Conservation (phyloP, 495 filamentous ascomycete species). For the Achaetomiella virescens region DNA sequence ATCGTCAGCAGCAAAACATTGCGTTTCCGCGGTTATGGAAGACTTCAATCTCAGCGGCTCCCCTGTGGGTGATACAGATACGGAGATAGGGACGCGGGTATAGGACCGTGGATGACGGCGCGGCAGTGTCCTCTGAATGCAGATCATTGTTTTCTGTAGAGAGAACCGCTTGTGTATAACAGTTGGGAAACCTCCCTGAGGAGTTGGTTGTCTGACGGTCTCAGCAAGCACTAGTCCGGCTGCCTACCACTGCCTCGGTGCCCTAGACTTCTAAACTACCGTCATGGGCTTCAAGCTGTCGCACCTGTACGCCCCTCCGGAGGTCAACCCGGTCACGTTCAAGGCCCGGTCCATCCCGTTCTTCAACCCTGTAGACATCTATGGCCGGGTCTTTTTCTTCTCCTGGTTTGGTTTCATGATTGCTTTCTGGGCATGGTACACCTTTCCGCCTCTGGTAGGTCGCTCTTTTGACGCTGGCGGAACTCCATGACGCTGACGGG, state of each 20-base stretch:
- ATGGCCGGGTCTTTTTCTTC: constrained; percentile 91
- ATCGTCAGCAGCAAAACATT: neutral
- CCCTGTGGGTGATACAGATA: neutral
- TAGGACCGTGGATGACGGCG: neutral
- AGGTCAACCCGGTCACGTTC: constrained; percentile 65
- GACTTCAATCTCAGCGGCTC: neutral
- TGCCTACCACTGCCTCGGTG: neutral
- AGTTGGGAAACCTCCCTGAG: no score
- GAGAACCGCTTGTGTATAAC: no score
- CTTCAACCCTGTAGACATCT: constrained; percentile 70
- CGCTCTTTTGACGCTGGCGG: neutral
- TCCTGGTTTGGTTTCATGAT: constrained; percentile 95
- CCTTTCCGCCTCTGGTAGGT: constrained; percentile 75
- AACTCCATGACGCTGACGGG: neutral
- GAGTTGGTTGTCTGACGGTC: neutral
- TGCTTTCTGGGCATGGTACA: constrained; percentile 89
- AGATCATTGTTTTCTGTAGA: neutral
- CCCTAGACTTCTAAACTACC: neutral
- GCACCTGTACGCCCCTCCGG: constrained; percentile 51
- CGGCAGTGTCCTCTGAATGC: neutral
- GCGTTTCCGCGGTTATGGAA: neutral
- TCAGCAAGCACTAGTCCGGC: neutral
- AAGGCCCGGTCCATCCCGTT: constrained; percentile 79
- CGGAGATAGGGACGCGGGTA: neutral
- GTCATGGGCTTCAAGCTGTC: constrained; percentile 43